These are phyloP conservation scores for Leptomonas pyrrhocoris DNA, from an alignment of 208 protist species.

Conservation along the genomic window DNA sequence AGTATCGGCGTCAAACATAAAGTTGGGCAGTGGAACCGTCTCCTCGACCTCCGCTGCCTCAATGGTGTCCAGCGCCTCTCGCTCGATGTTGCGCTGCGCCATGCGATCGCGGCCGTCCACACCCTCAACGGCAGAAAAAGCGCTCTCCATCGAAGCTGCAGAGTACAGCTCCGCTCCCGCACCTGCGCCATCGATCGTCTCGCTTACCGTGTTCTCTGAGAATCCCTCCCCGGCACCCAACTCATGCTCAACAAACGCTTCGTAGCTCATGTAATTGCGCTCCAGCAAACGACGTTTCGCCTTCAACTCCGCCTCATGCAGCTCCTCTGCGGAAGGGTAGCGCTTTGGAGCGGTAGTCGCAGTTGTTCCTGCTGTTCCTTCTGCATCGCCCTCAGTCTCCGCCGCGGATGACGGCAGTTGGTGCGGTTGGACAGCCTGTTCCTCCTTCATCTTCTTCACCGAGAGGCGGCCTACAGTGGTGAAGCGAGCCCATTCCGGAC, in stretches of 20 bases:
- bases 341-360: not conserved
- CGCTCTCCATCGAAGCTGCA: conserved; percentile 39
- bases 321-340: conserved; percentile 44
- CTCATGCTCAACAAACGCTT: conserved; percentile 67
- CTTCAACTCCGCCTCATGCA: conserved; percentile 53
- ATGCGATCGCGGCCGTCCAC: conserved; percentile 46
- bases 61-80: conserved; percentile 25
- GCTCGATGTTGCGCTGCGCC: conserved; percentile 43
- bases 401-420: not conserved
- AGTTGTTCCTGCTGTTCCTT: not conserved
- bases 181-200: not conserved
- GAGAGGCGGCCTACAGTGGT: conserved; percentile 70
- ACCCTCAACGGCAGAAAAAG: conserved; percentile 38
- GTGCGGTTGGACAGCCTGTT: conserved; percentile 9
- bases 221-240: conserved; percentile 40
- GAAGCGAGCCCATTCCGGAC: conserved; percentile 78
- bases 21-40: conserved; percentile 53
- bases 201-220: conserved; percentile 2
- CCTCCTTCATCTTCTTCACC: conserved; percentile 63
- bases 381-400: not conserved
- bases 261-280: conserved; percentile 73
- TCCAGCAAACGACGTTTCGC: conserved; percentile 46
- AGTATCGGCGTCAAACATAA: conserved; percentile 39
- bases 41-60: conserved; percentile 49
- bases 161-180: conserved; percentile 25